Evolutionary conservation across 495 filamentous ascomycete species (phyloP).

Genomic region (Podospora appendiculata): DNA sequence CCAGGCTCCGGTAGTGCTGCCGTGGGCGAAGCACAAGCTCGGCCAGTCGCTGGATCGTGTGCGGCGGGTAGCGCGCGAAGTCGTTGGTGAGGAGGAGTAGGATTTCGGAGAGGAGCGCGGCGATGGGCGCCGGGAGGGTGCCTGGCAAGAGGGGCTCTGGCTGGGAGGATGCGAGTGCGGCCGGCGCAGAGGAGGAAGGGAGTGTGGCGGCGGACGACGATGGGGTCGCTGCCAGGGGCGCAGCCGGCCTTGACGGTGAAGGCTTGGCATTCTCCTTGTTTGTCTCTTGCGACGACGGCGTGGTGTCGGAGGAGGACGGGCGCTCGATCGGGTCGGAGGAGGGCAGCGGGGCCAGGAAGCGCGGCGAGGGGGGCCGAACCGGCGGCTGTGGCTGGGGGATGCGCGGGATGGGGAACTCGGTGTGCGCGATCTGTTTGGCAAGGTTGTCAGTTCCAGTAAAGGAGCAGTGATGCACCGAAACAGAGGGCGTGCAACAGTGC

Average conservation of each 20-base stretch:
- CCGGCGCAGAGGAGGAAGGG: neutral
- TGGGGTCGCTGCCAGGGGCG: conserved; percentile 5
- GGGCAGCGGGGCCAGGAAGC: conserved; percentile 36
- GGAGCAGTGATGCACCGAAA: neutral
- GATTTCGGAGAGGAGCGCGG: conserved; percentile 57
- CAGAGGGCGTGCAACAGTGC: neutral
- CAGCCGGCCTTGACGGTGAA: conserved; percentile 11
- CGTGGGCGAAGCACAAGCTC: conserved; percentile 79
- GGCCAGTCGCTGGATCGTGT: conserved; percentile 86
- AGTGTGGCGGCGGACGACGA: conserved; percentile 8
- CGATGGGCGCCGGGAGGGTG: conserved; percentile 55
- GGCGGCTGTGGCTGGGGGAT: conserved; percentile 23
- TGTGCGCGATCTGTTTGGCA: conserved; percentile 26
- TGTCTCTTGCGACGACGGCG: conserved; percentile 35
- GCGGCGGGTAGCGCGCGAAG: conserved; percentile 72
- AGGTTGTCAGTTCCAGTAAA: neutral
- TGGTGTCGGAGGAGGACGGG: conserved; percentile 27
- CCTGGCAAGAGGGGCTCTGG: conserved; percentile 10
- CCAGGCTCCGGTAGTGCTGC: conserved; percentile 69
- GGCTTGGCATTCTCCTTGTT: conserved; percentile 39
- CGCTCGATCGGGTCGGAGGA: conserved; percentile 43
- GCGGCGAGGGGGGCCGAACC: conserved; percentile 27
- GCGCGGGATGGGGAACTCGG: conserved; percentile 38
- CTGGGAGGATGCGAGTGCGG: neutral
- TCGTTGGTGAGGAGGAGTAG: conserved; percentile 55